Percentiles rank a stretch among this genome's conserved stretches.
Evolutionary conservation across 768 basidiomycete genomes (phyloP).

Genomic region (Saitozyma podzolica): DNA sequence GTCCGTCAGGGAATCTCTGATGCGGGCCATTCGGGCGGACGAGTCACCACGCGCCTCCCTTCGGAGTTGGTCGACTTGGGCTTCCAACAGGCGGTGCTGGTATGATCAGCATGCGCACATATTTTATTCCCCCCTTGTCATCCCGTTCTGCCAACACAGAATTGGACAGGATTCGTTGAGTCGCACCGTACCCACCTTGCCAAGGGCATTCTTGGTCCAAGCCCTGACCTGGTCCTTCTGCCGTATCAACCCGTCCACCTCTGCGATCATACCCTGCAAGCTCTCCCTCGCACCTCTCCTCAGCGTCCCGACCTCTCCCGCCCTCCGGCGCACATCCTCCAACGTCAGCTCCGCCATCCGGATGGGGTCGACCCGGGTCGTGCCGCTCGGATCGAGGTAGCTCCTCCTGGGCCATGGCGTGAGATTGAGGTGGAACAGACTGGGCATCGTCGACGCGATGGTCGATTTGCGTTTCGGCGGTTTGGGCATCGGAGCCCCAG

Average conservation of each 20-base stretch:
- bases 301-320: not conserved
- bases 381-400: not conserved
- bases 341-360: conserved; percentile 1
- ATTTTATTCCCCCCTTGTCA: not conserved
- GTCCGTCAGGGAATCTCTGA: not conserved
- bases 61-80: not conserved
- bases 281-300: not conserved
- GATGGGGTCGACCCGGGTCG: conserved; percentile 3
- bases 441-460: not conserved
- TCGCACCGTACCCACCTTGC: conserved; percentile 4
- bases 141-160: not conserved
- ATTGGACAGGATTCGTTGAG: not conserved
- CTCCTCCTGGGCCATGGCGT: conserved; percentile 2
- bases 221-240: conserved; percentile 15
- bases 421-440: not conserved
- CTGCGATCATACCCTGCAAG: conserved; percentile 2
- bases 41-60: no score
- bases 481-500: not conserved
- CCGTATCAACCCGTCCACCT: conserved; percentile 14
- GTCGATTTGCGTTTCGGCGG: not conserved
- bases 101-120: not conserved
- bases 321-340: conserved; percentile 2
- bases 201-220: conserved; percentile 10
- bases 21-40: not conserved
- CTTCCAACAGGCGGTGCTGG: not conserved